Percentiles rank a stretch among this genome's conserved stretches.
phyloP scores from a whole-genome alignment of 2,329 filamentous ascomycete species.

The Calonectria pseudoreteaudii region DNA sequence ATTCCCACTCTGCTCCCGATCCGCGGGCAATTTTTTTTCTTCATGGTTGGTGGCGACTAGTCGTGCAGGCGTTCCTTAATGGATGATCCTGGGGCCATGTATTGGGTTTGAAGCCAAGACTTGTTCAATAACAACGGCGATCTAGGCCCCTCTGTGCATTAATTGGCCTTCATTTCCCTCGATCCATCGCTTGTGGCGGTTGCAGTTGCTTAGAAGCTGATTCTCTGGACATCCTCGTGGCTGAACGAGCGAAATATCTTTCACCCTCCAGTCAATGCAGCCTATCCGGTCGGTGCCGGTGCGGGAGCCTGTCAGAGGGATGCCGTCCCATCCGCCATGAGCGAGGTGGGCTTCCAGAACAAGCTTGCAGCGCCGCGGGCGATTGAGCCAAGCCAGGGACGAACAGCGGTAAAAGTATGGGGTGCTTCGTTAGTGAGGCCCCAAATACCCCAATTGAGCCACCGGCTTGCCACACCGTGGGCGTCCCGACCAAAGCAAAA shows the following conservation, averaged over 20 bases:
- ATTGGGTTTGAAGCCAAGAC: slow-evolving; percentile 8
- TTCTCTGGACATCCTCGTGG: not conserved
- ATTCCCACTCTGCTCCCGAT: slow-evolving; percentile 28
- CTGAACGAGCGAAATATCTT: slow-evolving; percentile 24
- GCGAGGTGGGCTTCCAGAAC: slow-evolving; percentile 30
- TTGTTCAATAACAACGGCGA: slow-evolving; percentile 6
- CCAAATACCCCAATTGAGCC: slow-evolving; percentile 20
- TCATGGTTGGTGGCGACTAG: slow-evolving; percentile 4
- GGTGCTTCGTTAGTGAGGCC: slow-evolving; percentile 33
- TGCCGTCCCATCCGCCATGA: slow-evolving; percentile 26
- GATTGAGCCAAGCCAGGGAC: slow-evolving; percentile 32
- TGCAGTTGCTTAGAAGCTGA: not conserved
- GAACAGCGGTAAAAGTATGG: slow-evolving; percentile 32
- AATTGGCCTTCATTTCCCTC: not conserved
- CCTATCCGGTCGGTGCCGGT: slow-evolving; percentile 15
- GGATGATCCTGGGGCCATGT: not conserved
- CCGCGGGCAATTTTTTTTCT: slow-evolving; percentile 21
- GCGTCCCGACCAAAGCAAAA: not conserved
- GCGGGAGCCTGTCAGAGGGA: slow-evolving; percentile 17
- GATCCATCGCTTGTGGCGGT: slow-evolving; percentile 11
- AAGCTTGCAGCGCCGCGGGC: slow-evolving; percentile 16
- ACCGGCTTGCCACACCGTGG: not conserved
- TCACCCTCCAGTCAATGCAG: slow-evolving; percentile 9
- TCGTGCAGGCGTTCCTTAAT: not conserved
- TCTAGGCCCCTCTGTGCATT: slow-evolving; percentile 3